phyloP scores from a whole-genome alignment of 345 rosid genomes.

The Raphanus raphanistrum region DNA sequence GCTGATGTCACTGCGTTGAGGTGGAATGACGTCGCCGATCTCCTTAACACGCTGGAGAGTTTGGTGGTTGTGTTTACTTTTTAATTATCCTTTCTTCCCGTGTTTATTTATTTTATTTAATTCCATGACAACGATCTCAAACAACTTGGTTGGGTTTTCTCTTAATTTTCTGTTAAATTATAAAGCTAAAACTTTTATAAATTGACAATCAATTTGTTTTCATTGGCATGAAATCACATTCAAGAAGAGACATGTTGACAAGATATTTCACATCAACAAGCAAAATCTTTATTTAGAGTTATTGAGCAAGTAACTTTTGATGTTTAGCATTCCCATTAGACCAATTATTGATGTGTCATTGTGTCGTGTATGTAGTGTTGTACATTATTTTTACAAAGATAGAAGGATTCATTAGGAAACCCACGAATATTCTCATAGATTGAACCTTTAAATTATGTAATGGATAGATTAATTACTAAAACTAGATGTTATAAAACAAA shows the following conservation, averaged over 20 bases:
- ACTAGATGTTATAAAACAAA: neutral
- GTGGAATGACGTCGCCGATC: conserved; percentile 12
- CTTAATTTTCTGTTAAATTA: conserved; percentile 3
- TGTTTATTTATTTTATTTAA: conserved; percentile 14
- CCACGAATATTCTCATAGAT: conserved; percentile 15
- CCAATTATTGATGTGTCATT: neutral
- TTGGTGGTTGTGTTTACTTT: conserved; percentile 3
- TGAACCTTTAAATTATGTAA: neutral
- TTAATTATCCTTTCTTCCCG: neutral
- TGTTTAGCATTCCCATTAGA: neutral
- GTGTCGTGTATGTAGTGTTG: neutral
- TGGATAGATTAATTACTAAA: conserved; percentile 1
- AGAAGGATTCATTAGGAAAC: conserved; percentile 7
- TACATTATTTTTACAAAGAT: conserved; percentile 7
- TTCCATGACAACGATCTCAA: conserved; percentile 6
- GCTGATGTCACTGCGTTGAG: conserved; percentile 23
- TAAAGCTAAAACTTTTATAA: neutral
- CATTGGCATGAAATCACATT: conserved; percentile 3
- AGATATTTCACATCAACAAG: conserved; percentile 6
- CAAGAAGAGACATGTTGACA: conserved; percentile 1
- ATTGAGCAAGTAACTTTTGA: neutral
- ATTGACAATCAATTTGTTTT: neutral
- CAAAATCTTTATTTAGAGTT: neutral
- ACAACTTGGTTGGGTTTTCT: conserved; percentile 23
- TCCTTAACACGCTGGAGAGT: conserved; percentile 18